Evolutionary conservation across 768 basidiomycete species (phyloP).

Genomic region (Hygrophorus russula): DNA sequence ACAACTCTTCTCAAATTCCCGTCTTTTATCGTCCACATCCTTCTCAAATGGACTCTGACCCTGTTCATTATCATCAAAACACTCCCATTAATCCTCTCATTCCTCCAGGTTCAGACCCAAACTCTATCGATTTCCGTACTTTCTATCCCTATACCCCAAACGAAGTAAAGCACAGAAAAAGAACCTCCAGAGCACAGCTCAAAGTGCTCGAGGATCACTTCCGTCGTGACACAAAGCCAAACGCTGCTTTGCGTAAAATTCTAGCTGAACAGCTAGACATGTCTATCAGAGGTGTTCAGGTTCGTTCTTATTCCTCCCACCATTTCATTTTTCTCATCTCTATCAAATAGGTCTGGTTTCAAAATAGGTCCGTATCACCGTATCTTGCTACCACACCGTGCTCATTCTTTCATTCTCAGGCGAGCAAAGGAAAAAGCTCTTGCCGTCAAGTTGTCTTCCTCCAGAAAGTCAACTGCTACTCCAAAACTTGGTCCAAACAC

Average conservation of each 20-base stretch:
- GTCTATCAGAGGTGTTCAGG: constrained; percentile 93
- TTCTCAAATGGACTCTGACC: background rate
- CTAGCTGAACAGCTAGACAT: constrained; percentile 80
- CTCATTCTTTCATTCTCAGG: constrained; percentile 22
- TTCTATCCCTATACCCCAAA: constrained; percentile 86
- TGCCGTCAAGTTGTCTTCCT: constrained; percentile 32
- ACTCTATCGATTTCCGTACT: constrained; percentile 66
- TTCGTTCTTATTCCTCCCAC: constrained; percentile 18
- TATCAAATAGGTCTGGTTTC: constrained; percentile 71
- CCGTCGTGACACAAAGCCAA: constrained; percentile 84
- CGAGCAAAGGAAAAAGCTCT: constrained; percentile 78
- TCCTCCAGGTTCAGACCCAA: constrained; percentile 41
- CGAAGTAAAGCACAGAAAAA: constrained; percentile 88
- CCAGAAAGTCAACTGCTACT: constrained; percentile 22
- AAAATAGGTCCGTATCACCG: constrained; percentile 60
- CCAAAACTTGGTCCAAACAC: constrained; percentile 11
- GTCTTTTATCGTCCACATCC: constrained; percentile 1
- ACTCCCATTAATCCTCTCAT: constrained; percentile 1
- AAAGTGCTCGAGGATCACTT: constrained; percentile 84
- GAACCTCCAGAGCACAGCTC: constrained; percentile 83
- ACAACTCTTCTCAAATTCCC: constrained; percentile 11
- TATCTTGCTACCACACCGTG: constrained; percentile 5
- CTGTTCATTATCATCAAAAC: background rate
- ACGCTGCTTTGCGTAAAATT: constrained; percentile 64
- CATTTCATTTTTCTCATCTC: constrained; percentile 5